Evolutionary conservation across 345 rosid genomes (phyloP).

Genomic region (Pelargonium nanum): DNA sequence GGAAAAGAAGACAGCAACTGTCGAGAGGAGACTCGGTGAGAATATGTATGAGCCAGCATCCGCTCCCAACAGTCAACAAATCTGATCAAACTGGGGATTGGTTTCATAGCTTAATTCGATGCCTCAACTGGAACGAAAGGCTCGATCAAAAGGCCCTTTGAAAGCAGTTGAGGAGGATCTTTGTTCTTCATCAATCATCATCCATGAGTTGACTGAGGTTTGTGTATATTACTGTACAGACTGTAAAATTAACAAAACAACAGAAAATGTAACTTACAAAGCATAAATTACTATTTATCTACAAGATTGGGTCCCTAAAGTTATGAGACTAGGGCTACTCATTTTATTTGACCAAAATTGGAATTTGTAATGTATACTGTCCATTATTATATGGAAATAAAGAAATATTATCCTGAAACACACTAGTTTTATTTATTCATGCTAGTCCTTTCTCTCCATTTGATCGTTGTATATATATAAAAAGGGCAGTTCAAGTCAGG

Average conservation of each 20-base stretch:
- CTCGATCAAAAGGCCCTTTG: slow-evolving; percentile 80
- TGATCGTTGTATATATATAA: too few species aligned
- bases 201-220: slow-evolving; percentile 16
- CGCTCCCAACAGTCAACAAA: slow-evolving; percentile 92
- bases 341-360: too few species aligned
- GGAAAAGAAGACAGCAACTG: slow-evolving; percentile 95
- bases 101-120: slow-evolving; percentile 89
- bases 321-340: too few species aligned
- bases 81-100: slow-evolving; percentile 92
- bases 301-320: too few species aligned
- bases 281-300: too few species aligned
- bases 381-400: too few species aligned
- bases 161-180: slow-evolving; percentile 12
- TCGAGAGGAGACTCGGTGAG: slow-evolving; percentile 88
- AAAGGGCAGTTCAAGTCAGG: too few species aligned
- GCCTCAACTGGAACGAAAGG: slow-evolving; percentile 97
- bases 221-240: slow-evolving; percentile 33
- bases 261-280: slow-evolving; percentile 34
- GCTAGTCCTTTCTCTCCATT: too few species aligned
- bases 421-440: too few species aligned
- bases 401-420: too few species aligned
- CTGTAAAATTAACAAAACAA: slow-evolving; percentile 11
- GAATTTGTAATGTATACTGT: too few species aligned
- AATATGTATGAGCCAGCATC: slow-evolving; percentile 91
- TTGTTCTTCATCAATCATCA: slow-evolving; percentile 5